Conservation (phyloP, 176 grass and related monocot genomes). For the Zoysia japonica region DNA sequence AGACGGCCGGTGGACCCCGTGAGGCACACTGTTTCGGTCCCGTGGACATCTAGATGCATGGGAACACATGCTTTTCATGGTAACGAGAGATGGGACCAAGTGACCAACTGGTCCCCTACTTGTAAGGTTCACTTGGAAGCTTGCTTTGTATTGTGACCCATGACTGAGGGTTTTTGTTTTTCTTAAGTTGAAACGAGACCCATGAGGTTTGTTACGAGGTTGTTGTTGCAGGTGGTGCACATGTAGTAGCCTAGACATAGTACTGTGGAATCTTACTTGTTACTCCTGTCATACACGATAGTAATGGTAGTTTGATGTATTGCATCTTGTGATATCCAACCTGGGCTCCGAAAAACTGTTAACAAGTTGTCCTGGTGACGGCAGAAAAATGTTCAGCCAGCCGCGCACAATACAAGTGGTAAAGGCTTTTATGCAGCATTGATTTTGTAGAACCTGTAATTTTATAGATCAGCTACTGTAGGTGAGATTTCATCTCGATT, state of each 20-base stretch:
- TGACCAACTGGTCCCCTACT: not conserved
- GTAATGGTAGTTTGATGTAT: not conserved
- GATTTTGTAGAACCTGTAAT: not conserved
- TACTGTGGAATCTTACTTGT: not conserved
- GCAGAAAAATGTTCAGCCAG: not conserved
- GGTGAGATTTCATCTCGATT: not conserved
- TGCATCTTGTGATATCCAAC: not conserved
- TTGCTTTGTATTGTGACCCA: conserved; percentile 6
- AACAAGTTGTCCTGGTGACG: not conserved
- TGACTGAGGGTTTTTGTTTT: not conserved
- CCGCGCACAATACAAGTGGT: not conserved
- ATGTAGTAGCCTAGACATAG: conserved; percentile 12
- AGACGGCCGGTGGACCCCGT: not conserved
- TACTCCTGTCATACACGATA: not conserved
- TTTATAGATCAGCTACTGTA: not conserved
- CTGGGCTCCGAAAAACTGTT: not conserved
- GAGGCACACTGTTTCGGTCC: not conserved
- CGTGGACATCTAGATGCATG: not conserved
- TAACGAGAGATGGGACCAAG: conserved; percentile 11
- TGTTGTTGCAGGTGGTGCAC: conserved; percentile 26
- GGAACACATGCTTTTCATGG: not conserved
- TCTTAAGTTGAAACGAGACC: not conserved
- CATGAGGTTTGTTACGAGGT: not conserved
- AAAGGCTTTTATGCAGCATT: not conserved
- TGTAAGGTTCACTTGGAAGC: conserved; percentile 8